Evolutionary conservation across 176 grass and related monocot species (phyloP), one percentile per base, ranked within the genome.

Genomic region (Raddia guianensis): DNA sequence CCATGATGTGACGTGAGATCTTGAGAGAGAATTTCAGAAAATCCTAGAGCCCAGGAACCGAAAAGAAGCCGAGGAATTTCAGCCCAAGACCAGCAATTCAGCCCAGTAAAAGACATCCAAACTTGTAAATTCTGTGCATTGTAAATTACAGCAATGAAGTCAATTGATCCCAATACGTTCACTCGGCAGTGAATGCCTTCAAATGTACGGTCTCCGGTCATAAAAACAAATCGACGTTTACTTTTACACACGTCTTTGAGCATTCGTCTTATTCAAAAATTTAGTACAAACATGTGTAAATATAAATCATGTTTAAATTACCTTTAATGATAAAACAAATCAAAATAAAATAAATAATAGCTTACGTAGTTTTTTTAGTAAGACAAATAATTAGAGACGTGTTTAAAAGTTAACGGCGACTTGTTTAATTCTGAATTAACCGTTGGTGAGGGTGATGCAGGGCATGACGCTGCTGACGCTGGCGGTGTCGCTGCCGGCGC

Each of bases 391-490:
- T 27, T 27, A 27, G 27, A 1, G 27, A 27, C 27, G 27, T 27
- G 27, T 27, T 27, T 27, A 27, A 27, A 27, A 27, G 0, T 27
- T 1, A 27, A 27, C 27, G 27, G 27, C 27, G 27, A 27, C 27
- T 27, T 27, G 27, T 27, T 27, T 27, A 40, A 40, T 40, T 40
- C 4, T 40, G 2, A 1, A 40, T 34, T 61, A 27, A 32, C 12
- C 13, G 62, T 37, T 5, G 5, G 13, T 56, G 42, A 42, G 63
- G 7, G 2, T 70, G 13, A 16, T 8, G 42, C 87, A 97, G 94
- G 94, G 94, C 27, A 97, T 97, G 94, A 84, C 42, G 37, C 37
- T 92, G 34, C 72, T 97, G 15, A 92, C 91, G 3, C 7, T 94
- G 8, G 13, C 92, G 21, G 95, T 98, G 8, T 94, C 95, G 34